These are phyloP conservation scores for Tulasnella sp. DNA, from an alignment of 768 basidiomycete species.

Conservation along the genomic window DNA sequence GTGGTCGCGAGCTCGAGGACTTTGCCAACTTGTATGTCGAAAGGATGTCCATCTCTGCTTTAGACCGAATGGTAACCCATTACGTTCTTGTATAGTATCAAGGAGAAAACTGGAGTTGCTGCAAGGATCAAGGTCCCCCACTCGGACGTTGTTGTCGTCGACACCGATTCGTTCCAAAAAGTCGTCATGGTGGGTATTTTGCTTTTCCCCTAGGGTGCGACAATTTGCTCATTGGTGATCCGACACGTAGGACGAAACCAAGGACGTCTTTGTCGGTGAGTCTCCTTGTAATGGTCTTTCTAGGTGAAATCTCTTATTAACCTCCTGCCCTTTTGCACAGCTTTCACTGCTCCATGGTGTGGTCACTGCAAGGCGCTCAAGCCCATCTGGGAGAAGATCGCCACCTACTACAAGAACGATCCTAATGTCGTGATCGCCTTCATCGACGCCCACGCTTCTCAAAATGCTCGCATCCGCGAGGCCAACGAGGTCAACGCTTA, in stretches of 20 bases:
- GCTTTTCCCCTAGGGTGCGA: background rate
- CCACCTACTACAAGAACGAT: conserved; percentile 72
- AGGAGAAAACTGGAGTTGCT: conserved; percentile 71
- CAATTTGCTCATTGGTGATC: background rate
- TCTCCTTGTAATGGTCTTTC: conserved; percentile 60
- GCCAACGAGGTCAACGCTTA: conserved; percentile 74
- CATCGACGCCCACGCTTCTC: conserved; percentile 80
- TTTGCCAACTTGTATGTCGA: conserved; percentile 66
- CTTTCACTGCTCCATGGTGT: conserved; percentile 49
- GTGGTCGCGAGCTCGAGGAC: conserved; percentile 75
- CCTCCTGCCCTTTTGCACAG: conserved; percentile 23
- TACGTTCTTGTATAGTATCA: conserved; percentile 51
- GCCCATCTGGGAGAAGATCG: conserved; percentile 85
- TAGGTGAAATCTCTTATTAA: background rate
- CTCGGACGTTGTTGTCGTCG: conserved; percentile 65
- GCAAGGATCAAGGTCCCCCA: conserved; percentile 86
- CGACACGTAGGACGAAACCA: conserved; percentile 52
- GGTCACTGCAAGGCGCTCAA: conserved; percentile 94
- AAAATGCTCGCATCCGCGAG: conserved; percentile 65
- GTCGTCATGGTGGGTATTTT: conserved; percentile 55
- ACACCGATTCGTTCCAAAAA: conserved; percentile 68
- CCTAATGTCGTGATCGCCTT: conserved; percentile 82
- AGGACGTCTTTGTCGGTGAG: conserved; percentile 70
- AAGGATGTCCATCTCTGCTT: background rate
- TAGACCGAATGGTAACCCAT: background rate